Evolutionary conservation across 352 stramenopile genomes (phyloP), one percentile per base, ranked within the genome.

Genomic region (Phytophthora tubulina): DNA sequence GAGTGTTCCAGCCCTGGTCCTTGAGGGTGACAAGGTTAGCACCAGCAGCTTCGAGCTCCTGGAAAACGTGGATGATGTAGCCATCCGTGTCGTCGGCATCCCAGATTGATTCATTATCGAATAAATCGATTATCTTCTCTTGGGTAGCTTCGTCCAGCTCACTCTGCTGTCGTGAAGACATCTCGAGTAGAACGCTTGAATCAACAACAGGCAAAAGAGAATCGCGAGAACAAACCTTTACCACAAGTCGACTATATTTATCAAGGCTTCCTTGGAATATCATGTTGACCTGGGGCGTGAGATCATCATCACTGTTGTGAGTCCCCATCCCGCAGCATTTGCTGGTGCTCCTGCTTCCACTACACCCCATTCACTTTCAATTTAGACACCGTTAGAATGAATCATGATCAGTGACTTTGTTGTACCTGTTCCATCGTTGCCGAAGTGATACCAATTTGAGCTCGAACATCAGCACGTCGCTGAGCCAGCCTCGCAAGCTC

Each of bases 51-150:
- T 82, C 78, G 4, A 85, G 63, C 30, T 86, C 79, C 11, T 67
- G 36, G 6, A 84, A 73, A 44, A 84, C 30, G n/a, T 80, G 68
- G 3, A 86, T 46, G 33, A 90, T 78, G 52, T 78, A 79, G 17
- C 79, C 78, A 44, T 90, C 82, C 7, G 75, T 83, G 56, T 88
- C 80, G 41, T 86, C 82, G 1, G 81, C 78, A 30, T 90, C 78
- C 82, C 82, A 90, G 52, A 88, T 56, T n/a, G 64, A 61, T 52
- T 90, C 80, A 54, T 88, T 85, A 52, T 86, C 81, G 63, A 90
- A 88, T 31, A 90, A 58, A 27, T 82, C 74, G n/a, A 67, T n/a
- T 30, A 85, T 57, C 39, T 79, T 74, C 66, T 70, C 63, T 46
- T 66, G 56, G 21, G 42, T 70, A 35, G 57, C 39, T 31, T 39